Base-by-base conservation (phyloP, 2,329 filamentous ascomycete genomes). In the Sporothrix dimorphospora region DNA sequence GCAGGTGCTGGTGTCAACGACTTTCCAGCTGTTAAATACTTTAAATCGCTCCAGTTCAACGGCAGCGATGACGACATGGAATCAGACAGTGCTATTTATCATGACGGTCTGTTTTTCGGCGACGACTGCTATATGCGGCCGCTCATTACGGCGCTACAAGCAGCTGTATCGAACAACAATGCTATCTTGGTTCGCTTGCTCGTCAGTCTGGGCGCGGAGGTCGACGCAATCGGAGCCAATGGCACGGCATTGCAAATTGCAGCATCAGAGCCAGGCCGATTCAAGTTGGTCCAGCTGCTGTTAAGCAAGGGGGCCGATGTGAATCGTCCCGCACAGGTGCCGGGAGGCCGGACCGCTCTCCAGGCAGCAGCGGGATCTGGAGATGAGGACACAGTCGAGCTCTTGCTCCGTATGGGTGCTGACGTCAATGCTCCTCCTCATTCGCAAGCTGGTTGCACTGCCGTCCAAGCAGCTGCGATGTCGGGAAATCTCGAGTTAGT, bases 171-270 rank as follows among this genome's bases (percentile, higher is more conserved):
- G 16, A 61, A 61, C 57, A 38, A 40, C 57, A 61, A 61, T 21
- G 11, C 21, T 21, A 12, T 40, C 21, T 40, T 61, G 12, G 57
- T 40, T 40, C 57, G 57, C 30, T 42, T 61, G 57, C 16, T 40
- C 57, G 30, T 61, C 57, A 61, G 30, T 21, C 27, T 11, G 16
- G 57, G 57, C 19, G 57, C 57, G 16, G 57, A 40, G 4, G 57
- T 61, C 4, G 34, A 61, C 4, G 34, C 57, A 1, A 40, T 61
- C 57, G 57, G 57, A n/a, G 27, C 34, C 8, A 7, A 11, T 19
- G 57, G 57, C 57, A 61, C 57, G 16, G 57, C 57, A 21, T 19
- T 61, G 27, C 57, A 61, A 61, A n/a, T 61, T 38, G 57, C 57
- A 61, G 57, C 57, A 40, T 61, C 57, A 21, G 8, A 21, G 21